Base-by-base conservation (phyloP, 805 yeast species). In the Isabelozyma heimii region DNA sequence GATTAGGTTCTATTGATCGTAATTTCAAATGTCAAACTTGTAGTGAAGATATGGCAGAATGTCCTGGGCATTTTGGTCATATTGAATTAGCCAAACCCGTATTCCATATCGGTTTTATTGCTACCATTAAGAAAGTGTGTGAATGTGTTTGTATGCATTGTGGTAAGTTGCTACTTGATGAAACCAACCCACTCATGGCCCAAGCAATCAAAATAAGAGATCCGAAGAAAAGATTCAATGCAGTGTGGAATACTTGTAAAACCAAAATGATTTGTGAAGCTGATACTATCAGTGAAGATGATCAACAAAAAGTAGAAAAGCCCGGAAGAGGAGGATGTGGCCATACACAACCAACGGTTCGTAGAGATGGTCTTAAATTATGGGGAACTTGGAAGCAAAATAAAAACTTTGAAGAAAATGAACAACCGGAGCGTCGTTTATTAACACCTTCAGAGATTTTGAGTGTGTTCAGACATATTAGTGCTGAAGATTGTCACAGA, bases 1-100 rank as follows among this genome's bases (percentile, higher is more conserved):
- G 98, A 61, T 78, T 94, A 52, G 99, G 99, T 45, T 88, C 97
- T 4, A 91, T 94, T 60, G 99, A 94, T 71, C 85, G 99, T 69
- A 92, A 91, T 67, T 89, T 88, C 79, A 90, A 89, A 75, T 94
- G 99, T 79, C 98, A 92, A 77, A 94, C 99, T 20, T 94, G 99
- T 79, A 96, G 97, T 62, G 99, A 94, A 70, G 97, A 92, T 60
- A 94, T 94, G 97, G 89, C 92, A 52, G 98, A 94, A 68, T 94
- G 99, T 72, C 98, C 98, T 0, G 99, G 99, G 51, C 99, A 94
- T 75, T 94, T 94, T 72, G 99, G 99, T 58, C 99, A 94, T 65
- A 94, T 94, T 52, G 99, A 94, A 67, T 79, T 94, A 56, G 98
- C 99, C 35, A 94, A 92, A 67, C 99, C 99, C 12, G 99, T 94